These are phyloP conservation scores for Boletellus emodensis DNA, from an alignment of 768 basidiomycete genomes.

Conservation along the genomic window DNA sequence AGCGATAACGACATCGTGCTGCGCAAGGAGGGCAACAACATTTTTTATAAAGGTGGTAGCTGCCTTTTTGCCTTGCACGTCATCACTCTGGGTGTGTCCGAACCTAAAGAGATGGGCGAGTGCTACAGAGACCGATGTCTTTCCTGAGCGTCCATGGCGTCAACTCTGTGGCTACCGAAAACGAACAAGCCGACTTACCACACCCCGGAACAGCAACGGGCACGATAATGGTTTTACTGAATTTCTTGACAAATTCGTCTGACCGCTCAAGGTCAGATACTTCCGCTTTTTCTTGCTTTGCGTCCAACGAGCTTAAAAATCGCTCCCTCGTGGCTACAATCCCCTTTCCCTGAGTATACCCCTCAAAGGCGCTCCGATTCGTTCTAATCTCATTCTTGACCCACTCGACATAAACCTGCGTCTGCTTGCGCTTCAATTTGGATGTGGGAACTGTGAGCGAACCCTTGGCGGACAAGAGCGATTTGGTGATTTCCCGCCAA, in stretches of 20 bases:
- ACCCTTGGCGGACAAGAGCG: slow-evolving; percentile 46
- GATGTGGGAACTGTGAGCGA: slow-evolving; percentile 48
- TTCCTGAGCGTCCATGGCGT: slow-evolving; percentile 48
- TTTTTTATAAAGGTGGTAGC: slow-evolving; percentile 70
- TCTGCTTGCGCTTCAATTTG: slow-evolving; percentile 76
- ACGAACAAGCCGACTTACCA: slow-evolving; percentile 46
- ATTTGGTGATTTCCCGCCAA: slow-evolving; percentile 92
- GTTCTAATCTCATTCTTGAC: slow-evolving; percentile 68
- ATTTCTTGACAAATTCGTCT: slow-evolving; percentile 23
- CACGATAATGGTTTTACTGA: slow-evolving; percentile 77
- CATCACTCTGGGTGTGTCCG: slow-evolving; percentile 92
- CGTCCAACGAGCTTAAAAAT: slow-evolving; percentile 68
- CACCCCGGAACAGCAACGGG: slow-evolving; percentile 92
- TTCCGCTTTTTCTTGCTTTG: slow-evolving; percentile 40
- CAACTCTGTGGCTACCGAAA: neutral
- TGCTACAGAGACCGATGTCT: slow-evolving; percentile 81
- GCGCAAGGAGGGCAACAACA: slow-evolving; percentile 56
- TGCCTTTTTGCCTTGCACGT: slow-evolving; percentile 72
- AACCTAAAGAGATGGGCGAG: slow-evolving; percentile 77
- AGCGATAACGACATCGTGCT: slow-evolving; percentile 79
- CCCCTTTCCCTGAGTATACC: slow-evolving; percentile 68
- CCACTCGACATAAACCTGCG: slow-evolving; percentile 78
- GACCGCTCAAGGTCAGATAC: slow-evolving; percentile 27
- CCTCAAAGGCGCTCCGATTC: slow-evolving; percentile 56
- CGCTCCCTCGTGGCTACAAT: slow-evolving; percentile 80